Percentiles rank a stretch among this genome's conserved stretches.
phyloP scores from a whole-genome alignment of 2,329 filamentous ascomycete species.

The Tolypocladium inflatum region DNA sequence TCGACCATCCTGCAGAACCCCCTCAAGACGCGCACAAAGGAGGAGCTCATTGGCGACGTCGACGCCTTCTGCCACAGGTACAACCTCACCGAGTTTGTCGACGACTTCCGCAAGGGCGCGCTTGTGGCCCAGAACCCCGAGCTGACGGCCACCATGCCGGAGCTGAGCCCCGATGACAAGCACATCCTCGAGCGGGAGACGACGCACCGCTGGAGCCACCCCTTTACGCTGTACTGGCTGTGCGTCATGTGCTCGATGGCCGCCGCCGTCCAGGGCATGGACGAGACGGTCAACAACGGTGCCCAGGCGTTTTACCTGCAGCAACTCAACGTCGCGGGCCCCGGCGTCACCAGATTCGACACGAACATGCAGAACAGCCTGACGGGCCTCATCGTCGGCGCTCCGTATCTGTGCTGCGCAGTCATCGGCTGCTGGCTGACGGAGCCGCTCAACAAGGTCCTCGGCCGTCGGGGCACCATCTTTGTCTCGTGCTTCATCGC shows the following conservation, averaged over 20 bases:
- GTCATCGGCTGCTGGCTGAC: conserved; percentile 24
- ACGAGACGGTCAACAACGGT: conserved; percentile 56
- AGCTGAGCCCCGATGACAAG: conserved; percentile 18
- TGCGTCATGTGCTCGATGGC: conserved; percentile 23
- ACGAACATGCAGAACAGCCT: conserved; percentile 26
- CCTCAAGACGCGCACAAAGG: conserved; percentile 4
- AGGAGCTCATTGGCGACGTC: conserved; percentile 6
- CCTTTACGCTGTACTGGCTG: conserved; percentile 23
- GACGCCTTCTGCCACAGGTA: conserved; percentile 12
- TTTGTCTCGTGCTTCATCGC: conserved; percentile 8
- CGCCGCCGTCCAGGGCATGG: conserved; percentile 58
- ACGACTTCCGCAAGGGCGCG: conserved; percentile 27
- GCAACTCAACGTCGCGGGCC: conserved; percentile 57
- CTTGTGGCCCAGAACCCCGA: conserved; percentile 22
- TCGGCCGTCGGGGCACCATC: conserved; percentile 9
- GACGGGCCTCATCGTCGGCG: conserved; percentile 31
- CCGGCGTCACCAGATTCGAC: conserved; percentile 41
- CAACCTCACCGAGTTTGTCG: conserved; percentile 37
- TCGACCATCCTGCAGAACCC: conserved; percentile 7
- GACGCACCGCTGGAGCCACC: conserved; percentile 21
- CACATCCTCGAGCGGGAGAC: conserved; percentile 16
- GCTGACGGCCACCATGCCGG: conserved; percentile 38
- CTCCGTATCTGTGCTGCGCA: conserved; percentile 9
- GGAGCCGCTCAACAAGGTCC: conserved; percentile 7
- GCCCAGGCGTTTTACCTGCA: conserved; percentile 38